Conservation (phyloP, 176 grass and related monocot species). For the Luzula sylvatica region DNA sequence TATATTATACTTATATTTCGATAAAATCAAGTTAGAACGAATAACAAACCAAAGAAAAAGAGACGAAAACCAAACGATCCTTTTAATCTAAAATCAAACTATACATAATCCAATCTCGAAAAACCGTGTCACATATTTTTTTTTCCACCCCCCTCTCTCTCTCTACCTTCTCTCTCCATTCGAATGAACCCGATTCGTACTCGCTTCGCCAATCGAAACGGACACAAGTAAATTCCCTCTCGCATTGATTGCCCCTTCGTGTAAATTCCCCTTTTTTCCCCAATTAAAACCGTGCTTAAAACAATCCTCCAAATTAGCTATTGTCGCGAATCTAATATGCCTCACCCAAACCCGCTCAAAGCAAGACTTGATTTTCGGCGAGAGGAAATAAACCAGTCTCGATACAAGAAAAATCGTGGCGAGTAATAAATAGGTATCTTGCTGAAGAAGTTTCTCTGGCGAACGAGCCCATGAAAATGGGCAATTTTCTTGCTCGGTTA, state of each 20-base stretch:
- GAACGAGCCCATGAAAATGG: constrained; percentile 94
- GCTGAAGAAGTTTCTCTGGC: constrained; percentile 91
- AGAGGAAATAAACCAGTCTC: constrained; percentile 51
- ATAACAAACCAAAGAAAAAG: constrained; percentile 22
- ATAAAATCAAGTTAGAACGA: background rate
- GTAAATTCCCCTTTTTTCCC: constrained; percentile 73
- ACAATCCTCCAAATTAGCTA: constrained; percentile 41
- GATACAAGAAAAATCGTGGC: constrained; percentile 55
- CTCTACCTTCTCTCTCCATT: constrained; percentile 56
- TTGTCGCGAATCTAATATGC: constrained; percentile 46
- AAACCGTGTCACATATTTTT: too few species aligned
- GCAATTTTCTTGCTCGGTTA: constrained; percentile 54
- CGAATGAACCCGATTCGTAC: constrained; percentile 46
- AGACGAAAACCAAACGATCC: constrained; percentile 32
- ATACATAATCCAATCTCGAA: constrained; percentile 38
- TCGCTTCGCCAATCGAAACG: constrained; percentile 74
- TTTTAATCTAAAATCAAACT: constrained; percentile 42
- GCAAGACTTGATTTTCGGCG: constrained; percentile 50
- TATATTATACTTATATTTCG: too few species aligned
- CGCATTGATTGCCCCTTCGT: constrained; percentile 65
- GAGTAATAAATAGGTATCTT: constrained; percentile 81
- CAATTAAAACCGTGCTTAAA: constrained; percentile 49
- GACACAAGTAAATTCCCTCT: constrained; percentile 88
- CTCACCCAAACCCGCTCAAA: constrained; percentile 55
- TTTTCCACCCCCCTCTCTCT: too few species aligned